phyloP scores from a whole-genome alignment of 75 land plant species.

The Cupressus sempervirens region DNA sequence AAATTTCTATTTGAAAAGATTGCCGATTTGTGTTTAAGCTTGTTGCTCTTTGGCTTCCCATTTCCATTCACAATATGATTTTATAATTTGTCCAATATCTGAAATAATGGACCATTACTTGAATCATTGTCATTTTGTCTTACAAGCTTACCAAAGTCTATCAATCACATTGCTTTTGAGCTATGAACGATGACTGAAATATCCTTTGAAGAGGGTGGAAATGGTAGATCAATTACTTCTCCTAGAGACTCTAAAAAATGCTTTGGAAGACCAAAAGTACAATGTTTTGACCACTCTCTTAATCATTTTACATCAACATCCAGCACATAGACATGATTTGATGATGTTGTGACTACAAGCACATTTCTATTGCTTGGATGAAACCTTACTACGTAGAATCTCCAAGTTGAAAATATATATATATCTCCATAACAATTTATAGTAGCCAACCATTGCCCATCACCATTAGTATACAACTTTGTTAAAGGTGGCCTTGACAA shows the following conservation, averaged over 20 bases:
- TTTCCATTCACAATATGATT: constrained; percentile 36
- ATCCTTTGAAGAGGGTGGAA: constrained; percentile 49
- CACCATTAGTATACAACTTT: constrained; percentile 73
- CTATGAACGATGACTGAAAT: constrained; percentile 77
- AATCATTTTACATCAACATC: constrained; percentile 80
- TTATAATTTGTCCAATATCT: constrained; percentile 11
- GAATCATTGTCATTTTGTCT: constrained; percentile 34
- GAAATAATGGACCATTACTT: constrained; percentile 15
- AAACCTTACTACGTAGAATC: constrained; percentile 82
- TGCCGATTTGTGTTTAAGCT: constrained; percentile 8
- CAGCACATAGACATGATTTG: constrained; percentile 73
- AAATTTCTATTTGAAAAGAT: constrained; percentile 39
- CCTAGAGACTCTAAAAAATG: constrained; percentile 88
- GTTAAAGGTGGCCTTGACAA: constrained; percentile 61
- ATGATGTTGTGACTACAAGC: constrained; percentile 71
- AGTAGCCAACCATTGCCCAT: constrained; percentile 96
- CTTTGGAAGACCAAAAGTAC: constrained; percentile 52
- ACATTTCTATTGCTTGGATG: constrained; percentile 59
- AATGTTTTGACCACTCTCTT: constrained; percentile 81
- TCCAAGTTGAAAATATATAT: constrained; percentile 80
- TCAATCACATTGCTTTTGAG: constrained; percentile 93
- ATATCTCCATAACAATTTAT: constrained; percentile 76
- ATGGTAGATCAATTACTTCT: constrained; percentile 76
- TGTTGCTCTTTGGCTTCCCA: constrained; percentile 17
- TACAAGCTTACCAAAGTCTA: constrained; percentile 80